A percentile compares a stretch with the other conserved stretches of the same genome.
phyloP scores from a whole-genome alignment of 129 eudicot species.

The Lactuca sativa region DNA sequence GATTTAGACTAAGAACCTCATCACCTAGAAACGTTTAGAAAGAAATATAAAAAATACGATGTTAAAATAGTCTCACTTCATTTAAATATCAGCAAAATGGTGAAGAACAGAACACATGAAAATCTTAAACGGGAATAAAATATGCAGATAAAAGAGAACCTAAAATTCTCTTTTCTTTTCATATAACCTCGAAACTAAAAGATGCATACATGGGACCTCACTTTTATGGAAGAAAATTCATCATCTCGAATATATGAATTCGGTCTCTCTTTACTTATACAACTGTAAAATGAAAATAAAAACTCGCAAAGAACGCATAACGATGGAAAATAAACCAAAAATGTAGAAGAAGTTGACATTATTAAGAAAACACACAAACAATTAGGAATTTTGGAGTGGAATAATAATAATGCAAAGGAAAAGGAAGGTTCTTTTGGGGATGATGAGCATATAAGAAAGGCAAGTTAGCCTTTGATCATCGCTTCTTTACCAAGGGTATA shows the following conservation, averaged over 20 bases:
- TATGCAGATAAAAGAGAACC: not conserved
- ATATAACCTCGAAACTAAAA: not conserved
- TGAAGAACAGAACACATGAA: too few relatives aligned
- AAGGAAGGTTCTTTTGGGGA: constrained; percentile 30
- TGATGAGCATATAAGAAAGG: constrained; percentile 37
- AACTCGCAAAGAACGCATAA: not conserved
- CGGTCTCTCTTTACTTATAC: not conserved
- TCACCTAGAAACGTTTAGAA: not conserved
- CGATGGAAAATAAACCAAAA: not conserved
- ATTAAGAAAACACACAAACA: constrained; percentile 3
- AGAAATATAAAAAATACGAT: not conserved
- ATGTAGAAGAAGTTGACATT: not conserved
- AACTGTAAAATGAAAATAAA: constrained; percentile 5
- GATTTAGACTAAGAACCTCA: not conserved
- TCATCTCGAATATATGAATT: not conserved
- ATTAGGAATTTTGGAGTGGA: constrained; percentile 25
- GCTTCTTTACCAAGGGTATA: constrained; percentile 40
- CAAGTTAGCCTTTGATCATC: constrained; percentile 31
- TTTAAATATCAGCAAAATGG: not conserved
- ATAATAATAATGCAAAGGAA: constrained; percentile 35
- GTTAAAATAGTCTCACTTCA: not conserved
- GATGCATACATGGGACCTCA: not conserved
- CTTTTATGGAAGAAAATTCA: not conserved
- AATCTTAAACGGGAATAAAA: not conserved
- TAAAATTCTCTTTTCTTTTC: not conserved